These are phyloP conservation scores for Hortiboletus campestris DNA, from an alignment of 768 basidiomycete species.

Conservation along the genomic window DNA sequence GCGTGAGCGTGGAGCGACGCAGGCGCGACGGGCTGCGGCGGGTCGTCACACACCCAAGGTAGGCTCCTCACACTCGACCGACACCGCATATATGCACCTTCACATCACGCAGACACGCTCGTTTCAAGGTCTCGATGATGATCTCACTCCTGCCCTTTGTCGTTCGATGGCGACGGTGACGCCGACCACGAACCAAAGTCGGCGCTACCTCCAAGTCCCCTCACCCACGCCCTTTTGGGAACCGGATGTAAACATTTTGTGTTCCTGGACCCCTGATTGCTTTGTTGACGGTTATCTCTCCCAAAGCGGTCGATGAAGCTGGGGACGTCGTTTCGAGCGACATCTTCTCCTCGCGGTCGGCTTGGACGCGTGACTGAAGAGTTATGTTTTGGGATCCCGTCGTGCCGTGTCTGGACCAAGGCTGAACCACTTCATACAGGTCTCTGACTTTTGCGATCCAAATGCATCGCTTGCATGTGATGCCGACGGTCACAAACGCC, in stretches of 20 bases:
- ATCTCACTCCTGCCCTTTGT: background rate
- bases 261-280: too few relatives aligned
- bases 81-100: background rate
- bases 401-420: background rate
- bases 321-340: conserved; percentile 11
- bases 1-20: background rate
- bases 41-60: background rate
- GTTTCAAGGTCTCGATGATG: background rate
- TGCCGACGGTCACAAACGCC: background rate
- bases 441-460: background rate
- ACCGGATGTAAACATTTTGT: conserved; percentile 1
- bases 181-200: background rate
- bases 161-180: background rate
- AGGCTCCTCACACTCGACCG: background rate
- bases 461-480: background rate
- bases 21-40: background rate
- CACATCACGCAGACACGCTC: background rate
- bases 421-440: conserved; percentile 9
- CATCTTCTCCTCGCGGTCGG: conserved; percentile 9
- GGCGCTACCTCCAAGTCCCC: conserved; percentile 17
- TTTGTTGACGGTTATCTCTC: background rate
- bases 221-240: conserved; percentile 14
- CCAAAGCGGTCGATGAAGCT: background rate
- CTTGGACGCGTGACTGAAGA: conserved; percentile 22
- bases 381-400: conserved; percentile 1